phyloP scores from a whole-genome alignment of 495 filamentous ascomycete species.

The Glarea lozoyensis region DNA sequence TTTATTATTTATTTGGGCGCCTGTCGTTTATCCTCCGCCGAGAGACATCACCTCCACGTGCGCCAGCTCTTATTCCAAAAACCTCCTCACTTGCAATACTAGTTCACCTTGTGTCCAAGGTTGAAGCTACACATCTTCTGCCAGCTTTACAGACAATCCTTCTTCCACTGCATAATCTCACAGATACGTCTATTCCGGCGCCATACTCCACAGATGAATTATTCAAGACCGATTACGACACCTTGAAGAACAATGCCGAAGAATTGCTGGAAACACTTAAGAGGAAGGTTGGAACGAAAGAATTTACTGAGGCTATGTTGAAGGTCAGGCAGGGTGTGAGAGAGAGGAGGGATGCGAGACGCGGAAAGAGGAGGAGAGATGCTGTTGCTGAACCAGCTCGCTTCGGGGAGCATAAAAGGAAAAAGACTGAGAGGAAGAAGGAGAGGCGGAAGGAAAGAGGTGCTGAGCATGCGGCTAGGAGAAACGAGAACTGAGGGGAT shows the following conservation, averaged over 20 bases:
- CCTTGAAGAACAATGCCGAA: constrained; percentile 55
- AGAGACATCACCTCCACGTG: constrained; percentile 56
- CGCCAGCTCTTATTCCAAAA: constrained; percentile 57
- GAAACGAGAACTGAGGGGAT: constrained; percentile 45
- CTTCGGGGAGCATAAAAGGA: constrained; percentile 68
- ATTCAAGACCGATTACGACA: constrained; percentile 59
- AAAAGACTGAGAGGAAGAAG: constrained; percentile 78
- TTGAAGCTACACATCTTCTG: constrained; percentile 46
- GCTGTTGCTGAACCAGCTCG: constrained; percentile 74
- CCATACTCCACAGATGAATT: constrained; percentile 55
- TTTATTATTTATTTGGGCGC: constrained; percentile 66
- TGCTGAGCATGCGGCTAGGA: constrained; percentile 53
- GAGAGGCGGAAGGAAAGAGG: constrained; percentile 72
- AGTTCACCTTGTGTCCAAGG: constrained; percentile 45
- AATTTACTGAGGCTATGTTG: constrained; percentile 60
- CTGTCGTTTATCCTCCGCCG: constrained; percentile 69
- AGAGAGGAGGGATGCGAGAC: constrained; percentile 59
- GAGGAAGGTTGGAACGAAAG: constrained; percentile 71
- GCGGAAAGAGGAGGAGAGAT: constrained; percentile 77
- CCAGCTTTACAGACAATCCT: constrained; percentile 59
- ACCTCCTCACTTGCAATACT: constrained; percentile 68
- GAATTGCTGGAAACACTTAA: constrained; percentile 70
- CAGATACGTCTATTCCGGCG: constrained; percentile 62
- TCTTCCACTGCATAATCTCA: constrained; percentile 73
- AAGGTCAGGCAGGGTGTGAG: constrained; percentile 59